Percentiles rank a stretch among this genome's conserved stretches.
These are phyloP conservation scores for Rhizopogon vesiculosus DNA, from an alignment of 768 basidiomycete genomes.

Conservation along the genomic window DNA sequence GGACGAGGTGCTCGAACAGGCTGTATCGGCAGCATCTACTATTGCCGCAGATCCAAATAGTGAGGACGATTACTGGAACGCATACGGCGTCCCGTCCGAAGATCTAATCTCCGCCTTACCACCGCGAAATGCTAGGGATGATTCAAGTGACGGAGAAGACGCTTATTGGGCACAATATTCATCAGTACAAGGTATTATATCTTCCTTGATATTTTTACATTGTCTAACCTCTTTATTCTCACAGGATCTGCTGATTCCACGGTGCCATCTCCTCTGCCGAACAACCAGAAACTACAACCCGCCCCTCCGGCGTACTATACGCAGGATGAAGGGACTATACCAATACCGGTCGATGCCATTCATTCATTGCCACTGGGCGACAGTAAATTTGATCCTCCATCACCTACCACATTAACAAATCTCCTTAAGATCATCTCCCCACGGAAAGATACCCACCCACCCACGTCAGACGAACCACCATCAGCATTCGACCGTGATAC, in stretches of 20 bases:
- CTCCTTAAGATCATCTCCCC: slow-evolving; percentile 25
- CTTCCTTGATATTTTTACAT: slow-evolving; percentile 1
- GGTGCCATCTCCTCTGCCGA: slow-evolving; percentile 44
- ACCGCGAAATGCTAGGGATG: slow-evolving; percentile 12
- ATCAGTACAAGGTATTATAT: slow-evolving; percentile 56
- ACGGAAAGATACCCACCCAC: slow-evolving; percentile 12
- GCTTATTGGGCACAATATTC: slow-evolving; percentile 78
- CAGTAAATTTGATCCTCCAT: slow-evolving; percentile 17
- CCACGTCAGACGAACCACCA: slow-evolving; percentile 6
- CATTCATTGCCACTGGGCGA: slow-evolving; percentile 7
- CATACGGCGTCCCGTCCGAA: slow-evolving; percentile 42
- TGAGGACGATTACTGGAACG: slow-evolving; percentile 65
- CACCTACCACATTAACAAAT: slow-evolving; percentile 17
- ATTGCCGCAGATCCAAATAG: slow-evolving; percentile 17
- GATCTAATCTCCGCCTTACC: slow-evolving; percentile 17
- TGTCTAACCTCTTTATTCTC: slow-evolving; percentile 3
- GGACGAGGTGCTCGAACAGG: slow-evolving; percentile 1
- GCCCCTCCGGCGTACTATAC: slow-evolving; percentile 3
- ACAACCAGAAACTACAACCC: slow-evolving; percentile 21
- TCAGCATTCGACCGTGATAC: slow-evolving; percentile 5
- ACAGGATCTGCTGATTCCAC: slow-evolving; percentile 73
- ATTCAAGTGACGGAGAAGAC: slow-evolving; percentile 36
- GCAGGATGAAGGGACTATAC: slow-evolving; percentile 4
- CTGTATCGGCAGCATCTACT: neutral
- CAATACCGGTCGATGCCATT: slow-evolving; percentile 14